Evolutionary conservation across 2,329 filamentous ascomycete species (phyloP).

Genomic region (Metarhizium humberi): DNA sequence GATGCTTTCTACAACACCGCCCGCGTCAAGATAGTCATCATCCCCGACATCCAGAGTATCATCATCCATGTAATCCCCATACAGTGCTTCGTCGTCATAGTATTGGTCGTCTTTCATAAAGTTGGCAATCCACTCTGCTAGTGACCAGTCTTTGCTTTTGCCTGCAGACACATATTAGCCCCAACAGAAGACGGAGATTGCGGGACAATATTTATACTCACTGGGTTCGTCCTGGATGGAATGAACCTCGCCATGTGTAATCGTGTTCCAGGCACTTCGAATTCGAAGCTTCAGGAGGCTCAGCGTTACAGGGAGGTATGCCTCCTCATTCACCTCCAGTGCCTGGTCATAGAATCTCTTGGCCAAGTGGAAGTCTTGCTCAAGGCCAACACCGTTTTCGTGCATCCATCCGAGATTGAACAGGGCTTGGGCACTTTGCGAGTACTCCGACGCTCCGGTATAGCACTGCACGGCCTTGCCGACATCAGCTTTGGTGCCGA

Average conservation of each 20-base stretch:
- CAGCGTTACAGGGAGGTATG: conserved; percentile 85
- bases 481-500: conserved; percentile 61
- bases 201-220: conserved; percentile 40
- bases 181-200: neutral
- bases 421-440: conserved; percentile 86
- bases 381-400: conserved; percentile 86
- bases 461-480: conserved; percentile 93
- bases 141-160: conserved; percentile 62
- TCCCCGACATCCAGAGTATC: conserved; percentile 48
- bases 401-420: conserved; percentile 99
- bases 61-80: conserved; percentile 42
- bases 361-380: conserved; percentile 93
- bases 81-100: conserved; percentile 46
- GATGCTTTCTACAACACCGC: conserved; percentile 74
- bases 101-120: conserved; percentile 69
- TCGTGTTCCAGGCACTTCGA: conserved; percentile 87
- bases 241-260: conserved; percentile 85
- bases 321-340: conserved; percentile 82
- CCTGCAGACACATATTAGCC: conserved; percentile 36
- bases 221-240: conserved; percentile 83
- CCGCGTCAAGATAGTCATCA: conserved; percentile 56
- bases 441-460: conserved; percentile 79
- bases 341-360: conserved; percentile 95
- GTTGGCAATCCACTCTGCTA: conserved; percentile 78
- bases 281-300: conserved; percentile 77